Evolutionary conservation across 805 yeast genomes (phyloP), one percentile per base, ranked within the genome.

Genomic region (Zygosaccharomyces pseudorouxii): DNA sequence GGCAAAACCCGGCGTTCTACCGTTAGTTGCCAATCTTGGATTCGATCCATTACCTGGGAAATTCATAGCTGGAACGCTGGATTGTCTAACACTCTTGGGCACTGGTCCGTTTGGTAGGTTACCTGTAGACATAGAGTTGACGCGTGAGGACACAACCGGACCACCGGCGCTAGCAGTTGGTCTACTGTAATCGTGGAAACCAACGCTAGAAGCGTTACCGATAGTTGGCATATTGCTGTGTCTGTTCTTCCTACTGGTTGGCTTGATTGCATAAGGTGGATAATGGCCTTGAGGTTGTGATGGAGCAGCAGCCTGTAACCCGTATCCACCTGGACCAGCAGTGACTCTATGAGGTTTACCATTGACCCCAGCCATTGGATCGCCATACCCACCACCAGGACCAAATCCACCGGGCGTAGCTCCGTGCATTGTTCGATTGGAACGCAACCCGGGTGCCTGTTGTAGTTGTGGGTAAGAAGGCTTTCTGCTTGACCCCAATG

Each of bases 221-320:
- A 65, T 46, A n/a, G 51, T 52, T 14, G 65, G 62, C 64, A 67
- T 60, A 41, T 60, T 59, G 38, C 69, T 65, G 27, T 55, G 52
- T 56, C 70, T 64, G 44, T 67, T 66, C 46, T 67, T 67, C 46
- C 71, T 63, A 43, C 70, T 66, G 1, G 71, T 65, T 35, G 70
- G 62, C 49, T 63, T 60, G 45, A 64, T 55, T n/a, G 61, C 50
- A 42, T 60, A 57, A 7, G 49, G 42, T 27, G 60, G 54, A 33
- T 53, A 49, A 46, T 16, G 48, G 16, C 38, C 30, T 37, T 49
- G 46, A 30, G 55, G 27, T 38, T 37, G 56, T 38, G 18, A 16
- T n/a, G 49, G 38, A 3, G 37, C 50, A 43, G 47, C 43, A 7
- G 44, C 36, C 11, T 41, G 44, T 16, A 41, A 41, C 28, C 33